Evolutionary conservation across 371 early-diverging fungal species (phyloP), one percentile per base, ranked within the genome.

Genomic region (Paraphysoderma sedebokerense): DNA sequence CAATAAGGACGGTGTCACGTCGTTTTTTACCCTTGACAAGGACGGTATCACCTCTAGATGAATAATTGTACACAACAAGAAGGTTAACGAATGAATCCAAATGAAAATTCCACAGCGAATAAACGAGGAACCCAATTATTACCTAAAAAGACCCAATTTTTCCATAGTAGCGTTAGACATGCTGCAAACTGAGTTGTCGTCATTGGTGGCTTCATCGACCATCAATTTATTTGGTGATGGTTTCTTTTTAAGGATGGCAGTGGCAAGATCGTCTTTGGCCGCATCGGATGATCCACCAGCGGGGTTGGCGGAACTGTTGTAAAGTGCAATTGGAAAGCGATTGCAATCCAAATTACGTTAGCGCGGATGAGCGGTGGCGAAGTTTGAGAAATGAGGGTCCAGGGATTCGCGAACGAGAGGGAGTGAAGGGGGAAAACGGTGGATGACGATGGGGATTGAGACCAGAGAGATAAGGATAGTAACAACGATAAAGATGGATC

Each of bases 1-100:
- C 89, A 52, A 92, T 86, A 46, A 99, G 74, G 22, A 99, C 89
- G 8, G 95, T 92, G 59, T 98, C 97, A 55, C 79, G 79, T 65
- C 98, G 79, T 80, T 91, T 92, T 74, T 98, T 99, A 55, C 99
- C 99, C 71, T 95, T 92, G 53, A 99, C 68, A 39, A 91, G 64
- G 32, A 98, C 84, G 51, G 88, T 91, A 60, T 97, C 97, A 48
- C 97, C 92, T 23, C 13, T 27, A 30, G 35, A n/a, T 41, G 15
- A 41, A 41, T 30, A 41, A 41, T 33, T 15, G 15, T 41, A 41
- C 15, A 15, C 39, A n/a, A 35, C 35, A 35, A 35, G n/a, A 35
- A 15, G 35, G n/a, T 15, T 15, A 35, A 35, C 15, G n/a, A 35
- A 35, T 15, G n/a, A 35, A 35, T 35, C 13, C 4, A 17, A 49